Percentiles rank a stretch among this genome's conserved stretches.
Evolutionary conservation across 768 basidiomycete species (phyloP).

Genomic region (Chlorophyllum brunneum): DNA sequence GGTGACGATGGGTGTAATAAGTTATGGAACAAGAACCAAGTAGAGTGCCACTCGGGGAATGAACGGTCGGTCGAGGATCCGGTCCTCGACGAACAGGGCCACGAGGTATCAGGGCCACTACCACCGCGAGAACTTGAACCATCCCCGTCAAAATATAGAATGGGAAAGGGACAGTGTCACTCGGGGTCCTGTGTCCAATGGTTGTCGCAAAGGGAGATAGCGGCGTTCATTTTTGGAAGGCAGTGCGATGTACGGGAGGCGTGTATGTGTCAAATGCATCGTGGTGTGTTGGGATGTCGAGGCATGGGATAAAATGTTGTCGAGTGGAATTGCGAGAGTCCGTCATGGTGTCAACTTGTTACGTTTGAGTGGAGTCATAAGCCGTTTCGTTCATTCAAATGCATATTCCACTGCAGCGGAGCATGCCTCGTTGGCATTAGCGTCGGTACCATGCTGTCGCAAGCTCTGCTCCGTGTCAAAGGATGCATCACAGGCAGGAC

Average conservation of each 20-base stretch:
- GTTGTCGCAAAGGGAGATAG: not conserved
- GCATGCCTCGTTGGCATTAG: slow-evolving; percentile 63
- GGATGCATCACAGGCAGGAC: slow-evolving; percentile 70
- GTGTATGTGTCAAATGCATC: too few species aligned
- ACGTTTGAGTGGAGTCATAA: slow-evolving; percentile 9
- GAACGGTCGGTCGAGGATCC: slow-evolving; percentile 3
- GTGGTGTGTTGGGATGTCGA: too few species aligned
- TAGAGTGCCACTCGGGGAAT: not conserved
- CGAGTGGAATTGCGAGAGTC: too few species aligned
- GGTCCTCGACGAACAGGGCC: slow-evolving; percentile 4
- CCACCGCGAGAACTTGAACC: slow-evolving; percentile 2
- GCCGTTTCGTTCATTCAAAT: slow-evolving; percentile 41
- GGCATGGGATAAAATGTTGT: too few species aligned
- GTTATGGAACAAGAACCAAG: slow-evolving; percentile 1
- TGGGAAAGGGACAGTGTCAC: slow-evolving; percentile 6
- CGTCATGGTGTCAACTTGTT: slow-evolving; percentile 2
- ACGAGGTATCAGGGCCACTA: slow-evolving; percentile 9
- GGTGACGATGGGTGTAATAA: slow-evolving; percentile 3
- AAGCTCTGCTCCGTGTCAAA: slow-evolving; percentile 60
- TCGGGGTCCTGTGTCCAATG: slow-evolving; percentile 2
- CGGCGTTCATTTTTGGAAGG: not conserved
- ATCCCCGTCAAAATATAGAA: not conserved
- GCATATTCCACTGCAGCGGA: slow-evolving; percentile 71
- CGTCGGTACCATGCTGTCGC: slow-evolving; percentile 54
- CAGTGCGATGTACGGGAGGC: not conserved